Percentiles rank a stretch among this genome's conserved stretches.
phyloP scores from a whole-genome alignment of 306 rosid species.

The Acacia crassicarpa region DNA sequence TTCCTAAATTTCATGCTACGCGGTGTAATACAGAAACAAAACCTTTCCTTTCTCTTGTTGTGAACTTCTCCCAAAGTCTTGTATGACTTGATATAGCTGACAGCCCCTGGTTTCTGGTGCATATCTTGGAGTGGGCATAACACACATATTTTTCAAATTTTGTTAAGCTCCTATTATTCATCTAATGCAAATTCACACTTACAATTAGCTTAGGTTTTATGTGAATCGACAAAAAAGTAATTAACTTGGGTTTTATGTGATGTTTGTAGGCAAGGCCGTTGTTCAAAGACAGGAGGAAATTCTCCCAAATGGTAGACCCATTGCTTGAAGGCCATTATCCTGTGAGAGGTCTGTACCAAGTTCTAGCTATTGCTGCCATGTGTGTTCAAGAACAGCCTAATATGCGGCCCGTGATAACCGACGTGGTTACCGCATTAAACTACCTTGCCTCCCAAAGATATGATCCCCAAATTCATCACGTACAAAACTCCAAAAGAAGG shows the following conservation, averaged over 20 bases:
- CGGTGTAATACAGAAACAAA: too few relatives aligned
- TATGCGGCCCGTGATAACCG: conserved; percentile 67
- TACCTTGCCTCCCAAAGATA: conserved; percentile 80
- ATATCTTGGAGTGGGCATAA: neutral
- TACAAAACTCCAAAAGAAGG: conserved; percentile 36
- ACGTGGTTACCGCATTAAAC: conserved; percentile 75
- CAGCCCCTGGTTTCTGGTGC: neutral
- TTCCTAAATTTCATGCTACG: neutral
- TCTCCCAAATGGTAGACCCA: conserved; percentile 81
- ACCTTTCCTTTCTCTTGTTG: too few relatives aligned
- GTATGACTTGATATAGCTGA: neutral
- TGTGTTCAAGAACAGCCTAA: conserved; percentile 79
- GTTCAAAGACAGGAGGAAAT: conserved; percentile 65
- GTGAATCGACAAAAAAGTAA: neutral
- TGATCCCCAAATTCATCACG: conserved; percentile 47
- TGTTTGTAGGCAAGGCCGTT: conserved; percentile 76
- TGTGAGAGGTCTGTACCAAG: conserved; percentile 69
- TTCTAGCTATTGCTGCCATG: conserved; percentile 73
- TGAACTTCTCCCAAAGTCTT: too few relatives aligned
- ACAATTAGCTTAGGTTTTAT: neutral
- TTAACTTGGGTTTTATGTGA: neutral
- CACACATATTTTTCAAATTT: neutral
- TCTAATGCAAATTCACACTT: neutral
- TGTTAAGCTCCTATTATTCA: neutral
- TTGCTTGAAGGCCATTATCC: conserved; percentile 74